A percentile compares a stretch with the other conserved stretches of the same genome.
Evolutionary conservation across 352 stramenopile species (phyloP).

Genomic region (Pythium volutum): DNA sequence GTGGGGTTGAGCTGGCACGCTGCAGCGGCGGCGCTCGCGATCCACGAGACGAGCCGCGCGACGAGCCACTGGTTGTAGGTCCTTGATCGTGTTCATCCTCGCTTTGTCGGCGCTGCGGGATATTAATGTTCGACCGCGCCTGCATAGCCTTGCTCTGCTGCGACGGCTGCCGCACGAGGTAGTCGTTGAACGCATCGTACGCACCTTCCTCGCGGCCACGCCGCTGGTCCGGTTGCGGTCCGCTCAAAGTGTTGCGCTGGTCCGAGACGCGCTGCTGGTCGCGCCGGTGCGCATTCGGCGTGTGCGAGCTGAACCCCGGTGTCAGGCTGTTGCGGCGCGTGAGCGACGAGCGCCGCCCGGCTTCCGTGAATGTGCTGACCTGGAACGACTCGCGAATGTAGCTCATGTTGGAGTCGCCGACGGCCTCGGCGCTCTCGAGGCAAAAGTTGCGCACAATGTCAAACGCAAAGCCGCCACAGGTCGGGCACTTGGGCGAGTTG

Average conservation of each 20-base stretch:
- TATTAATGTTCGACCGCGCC: slow-evolving; percentile 19
- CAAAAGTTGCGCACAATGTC: slow-evolving; percentile 81
- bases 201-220: slow-evolving; percentile 26
- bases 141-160: slow-evolving; percentile 37
- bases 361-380: slow-evolving; percentile 50
- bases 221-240: not conserved
- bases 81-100: not conserved
- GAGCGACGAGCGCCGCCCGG: slow-evolving; percentile 25
- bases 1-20: not conserved
- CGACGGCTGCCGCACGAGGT: slow-evolving; percentile 48
- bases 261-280: slow-evolving; percentile 12
- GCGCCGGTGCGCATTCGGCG: slow-evolving; percentile 27
- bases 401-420: slow-evolving; percentile 58
- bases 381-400: slow-evolving; percentile 65
- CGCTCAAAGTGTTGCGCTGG: slow-evolving; percentile 16
- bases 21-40: not conserved
- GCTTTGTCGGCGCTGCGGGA: not conserved
- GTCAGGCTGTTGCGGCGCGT: slow-evolving; percentile 53
- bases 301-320: slow-evolving; percentile 33
- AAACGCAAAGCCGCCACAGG: slow-evolving; percentile 77
- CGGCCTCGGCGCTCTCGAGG: slow-evolving; percentile 49
- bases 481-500: slow-evolving; percentile 79
- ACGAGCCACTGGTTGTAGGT: not conserved
- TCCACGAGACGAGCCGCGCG: slow-evolving; percentile 5
- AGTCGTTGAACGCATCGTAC: slow-evolving; percentile 80